phyloP scores from a whole-genome alignment of 2,329 filamentous ascomycete species.

The Pezicula carpinea region DNA sequence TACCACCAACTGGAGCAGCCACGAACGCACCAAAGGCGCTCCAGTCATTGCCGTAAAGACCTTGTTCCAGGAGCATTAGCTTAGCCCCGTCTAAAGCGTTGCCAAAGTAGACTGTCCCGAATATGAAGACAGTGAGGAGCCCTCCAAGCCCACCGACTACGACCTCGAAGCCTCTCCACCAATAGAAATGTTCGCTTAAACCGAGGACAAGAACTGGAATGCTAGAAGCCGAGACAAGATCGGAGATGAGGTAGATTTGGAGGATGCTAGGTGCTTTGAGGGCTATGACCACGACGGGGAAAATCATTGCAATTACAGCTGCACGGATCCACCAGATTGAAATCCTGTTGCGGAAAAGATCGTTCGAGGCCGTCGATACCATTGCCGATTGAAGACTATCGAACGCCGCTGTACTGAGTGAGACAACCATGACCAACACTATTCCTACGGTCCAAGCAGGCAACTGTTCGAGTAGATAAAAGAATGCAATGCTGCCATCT shows the following conservation, averaged over 20 bases:
- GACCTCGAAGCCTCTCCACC: constrained; percentile 77
- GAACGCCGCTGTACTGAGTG: constrained; percentile 72
- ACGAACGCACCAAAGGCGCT: constrained; percentile 79
- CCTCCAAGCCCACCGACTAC: constrained; percentile 74
- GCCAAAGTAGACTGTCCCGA: constrained; percentile 74
- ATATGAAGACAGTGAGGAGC: constrained; percentile 75
- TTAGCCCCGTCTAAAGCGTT: constrained; percentile 57
- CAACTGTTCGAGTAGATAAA: constrained; percentile 66
- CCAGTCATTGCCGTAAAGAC: constrained; percentile 75
- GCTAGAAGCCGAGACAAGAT: constrained; percentile 70
- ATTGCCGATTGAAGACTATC: constrained; percentile 79
- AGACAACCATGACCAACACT: constrained; percentile 75
- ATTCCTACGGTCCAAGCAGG: constrained; percentile 80
- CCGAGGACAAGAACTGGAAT: constrained; percentile 75
- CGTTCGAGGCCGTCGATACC: constrained; percentile 80
- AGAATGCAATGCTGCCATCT: constrained; percentile 67
- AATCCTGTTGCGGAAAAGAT: constrained; percentile 77
- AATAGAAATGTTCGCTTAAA: constrained; percentile 60
- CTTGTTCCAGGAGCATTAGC: constrained; percentile 67
- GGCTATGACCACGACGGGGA: constrained; percentile 70
- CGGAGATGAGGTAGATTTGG: constrained; percentile 79
- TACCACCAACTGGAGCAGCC: constrained; percentile 69
- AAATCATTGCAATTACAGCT: constrained; percentile 65
- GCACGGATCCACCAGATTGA: constrained; percentile 69
- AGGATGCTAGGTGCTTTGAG: constrained; percentile 70